Base-by-base conservation (phyloP, 176 grass and related monocot species). In the Panicum miliaceum region DNA sequence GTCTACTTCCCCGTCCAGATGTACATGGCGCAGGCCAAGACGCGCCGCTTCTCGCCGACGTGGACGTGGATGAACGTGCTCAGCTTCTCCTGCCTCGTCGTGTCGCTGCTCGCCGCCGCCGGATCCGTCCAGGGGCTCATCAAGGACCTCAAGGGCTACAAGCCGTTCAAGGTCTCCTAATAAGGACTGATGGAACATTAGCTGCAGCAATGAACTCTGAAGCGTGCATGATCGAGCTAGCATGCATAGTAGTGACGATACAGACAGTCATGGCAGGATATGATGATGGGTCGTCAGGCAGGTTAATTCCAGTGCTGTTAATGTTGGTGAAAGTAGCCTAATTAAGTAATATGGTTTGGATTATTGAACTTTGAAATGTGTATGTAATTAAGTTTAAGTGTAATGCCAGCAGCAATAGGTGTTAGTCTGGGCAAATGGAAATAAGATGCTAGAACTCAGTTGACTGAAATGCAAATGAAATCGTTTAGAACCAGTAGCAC, bases 1-100 rank as follows among this genome's bases (percentile, higher is more conserved):
- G 87, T 98, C 46, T 95, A 92, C 90, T 98, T 98, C 85, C 96
- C 96, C 0, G 73, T 95, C 13, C 78, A 98, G 89, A 98, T 98
- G 96, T 92, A 95, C 87, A 93, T 91, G 81, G 86, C 82, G 23
- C 93, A 90, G 79, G 76, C 91, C 9, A 89, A 88, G 50, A 84
- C 88, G 35, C 53, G 53, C 1, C 88, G 82, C 2, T 95, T 86
- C 89, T 95, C 96, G 26, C 61, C 81, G 56, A 85, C 85, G 38
- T 93, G 92, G 92, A 80, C 79, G 6, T 98, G 89, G 93, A 88
- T 98, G 71, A 90, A 95, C 53, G 84, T 93, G 47, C 89, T 98
- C 64, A 91, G 87, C 79, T 6, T 47, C 7, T 83, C 81, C 0
- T 93, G 90, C 76, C 87, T 98, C 68, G 1, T 90, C 14, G 87